These are phyloP conservation scores for Verticillium nonalfalfae DNA, from an alignment of 2,329 filamentous ascomycete species.

Conservation along the genomic window DNA sequence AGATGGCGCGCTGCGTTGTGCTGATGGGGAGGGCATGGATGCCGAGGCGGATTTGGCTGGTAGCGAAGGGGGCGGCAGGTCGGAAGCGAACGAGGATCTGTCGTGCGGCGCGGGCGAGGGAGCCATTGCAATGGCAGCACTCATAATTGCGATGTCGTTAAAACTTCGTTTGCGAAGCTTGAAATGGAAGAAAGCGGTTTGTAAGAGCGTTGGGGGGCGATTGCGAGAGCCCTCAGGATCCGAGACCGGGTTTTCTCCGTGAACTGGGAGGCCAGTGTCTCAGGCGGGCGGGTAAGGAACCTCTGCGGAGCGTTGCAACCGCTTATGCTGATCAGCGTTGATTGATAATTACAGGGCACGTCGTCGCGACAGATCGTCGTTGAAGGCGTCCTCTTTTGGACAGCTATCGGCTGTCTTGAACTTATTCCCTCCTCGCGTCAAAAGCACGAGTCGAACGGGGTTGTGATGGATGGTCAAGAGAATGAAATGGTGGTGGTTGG, in stretches of 20 bases:
- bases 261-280: neutral
- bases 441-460: neutral
- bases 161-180: constrained; percentile 8
- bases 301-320: neutral
- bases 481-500: neutral
- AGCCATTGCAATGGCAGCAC: constrained; percentile 62
- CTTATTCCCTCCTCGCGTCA: neutral
- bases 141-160: constrained; percentile 42
- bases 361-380: neutral
- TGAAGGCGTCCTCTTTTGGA: neutral
- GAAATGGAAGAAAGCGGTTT: neutral
- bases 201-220: neutral
- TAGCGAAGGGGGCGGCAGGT: constrained; percentile 24
- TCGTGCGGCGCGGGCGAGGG: constrained; percentile 63
- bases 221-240: neutral
- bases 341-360: neutral
- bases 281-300: neutral
- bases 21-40: constrained; percentile 32
- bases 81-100: constrained; percentile 49
- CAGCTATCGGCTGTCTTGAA: neutral
- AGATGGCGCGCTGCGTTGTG: constrained; percentile 29
- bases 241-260: neutral
- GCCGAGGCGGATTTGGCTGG: constrained; percentile 24
- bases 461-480: neutral
- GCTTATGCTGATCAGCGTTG: neutral